Evolutionary conservation across 2,329 filamentous ascomycete genomes (phyloP).

Genomic region (Orbilia blumenaviensis): DNA sequence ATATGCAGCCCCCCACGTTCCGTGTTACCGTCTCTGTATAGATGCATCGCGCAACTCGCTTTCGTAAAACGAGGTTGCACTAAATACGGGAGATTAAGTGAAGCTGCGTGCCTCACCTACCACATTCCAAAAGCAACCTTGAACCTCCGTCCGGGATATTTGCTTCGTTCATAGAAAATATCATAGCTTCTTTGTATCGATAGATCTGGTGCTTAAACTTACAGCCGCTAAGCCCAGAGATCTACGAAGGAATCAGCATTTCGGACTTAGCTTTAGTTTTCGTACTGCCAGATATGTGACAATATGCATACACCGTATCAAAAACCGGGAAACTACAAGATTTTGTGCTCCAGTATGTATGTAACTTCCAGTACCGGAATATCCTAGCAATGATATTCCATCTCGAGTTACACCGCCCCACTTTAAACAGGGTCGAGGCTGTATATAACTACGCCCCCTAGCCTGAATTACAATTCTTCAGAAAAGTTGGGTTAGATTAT

Average conservation of each 20-base stretch:
- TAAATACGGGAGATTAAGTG: background rate
- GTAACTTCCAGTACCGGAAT: background rate
- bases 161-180: background rate
- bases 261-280: background rate
- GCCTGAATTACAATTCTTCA: background rate
- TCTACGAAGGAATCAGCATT: background rate
- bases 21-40: background rate
- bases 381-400: background rate
- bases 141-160: constrained; percentile 9
- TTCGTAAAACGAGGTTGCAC: background rate
- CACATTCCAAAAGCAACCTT: constrained; percentile 37
- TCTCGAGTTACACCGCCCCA: background rate
- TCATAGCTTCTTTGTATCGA: background rate
- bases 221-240: background rate
- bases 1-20: background rate
- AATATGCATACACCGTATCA: too few relatives aligned
- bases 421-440: background rate
- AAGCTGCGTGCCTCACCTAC: background rate
- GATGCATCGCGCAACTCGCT: background rate
- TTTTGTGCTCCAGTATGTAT: background rate
- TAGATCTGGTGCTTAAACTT: background rate
- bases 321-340: background rate
- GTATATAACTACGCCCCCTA: background rate
- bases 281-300: background rate
- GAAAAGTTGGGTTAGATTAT: background rate